These are phyloP conservation scores for Strombidium stylifer DNA, from an alignment of 73 alveolate species.

Conservation along the genomic window DNA sequence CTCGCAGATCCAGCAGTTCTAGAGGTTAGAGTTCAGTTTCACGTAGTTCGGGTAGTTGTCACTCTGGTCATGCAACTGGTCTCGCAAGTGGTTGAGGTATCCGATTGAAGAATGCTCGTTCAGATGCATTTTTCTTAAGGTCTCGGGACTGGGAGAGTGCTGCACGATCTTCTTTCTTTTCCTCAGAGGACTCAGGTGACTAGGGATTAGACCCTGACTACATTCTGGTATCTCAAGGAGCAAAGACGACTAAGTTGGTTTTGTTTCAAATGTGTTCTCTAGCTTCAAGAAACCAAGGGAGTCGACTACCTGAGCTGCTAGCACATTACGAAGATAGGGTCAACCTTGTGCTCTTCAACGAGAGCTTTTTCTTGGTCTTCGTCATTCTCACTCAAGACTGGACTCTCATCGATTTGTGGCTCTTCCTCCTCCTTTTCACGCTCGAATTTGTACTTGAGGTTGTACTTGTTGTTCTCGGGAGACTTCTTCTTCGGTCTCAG, in stretches of 20 bases:
- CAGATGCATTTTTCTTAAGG: not conserved
- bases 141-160: not conserved
- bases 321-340: too few relatives aligned
- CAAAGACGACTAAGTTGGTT: slow-evolving; percentile 4
- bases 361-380: too few relatives aligned
- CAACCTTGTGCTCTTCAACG: too few relatives aligned
- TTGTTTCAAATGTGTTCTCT: slow-evolving; percentile 14
- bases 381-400: too few relatives aligned
- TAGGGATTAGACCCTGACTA: too few relatives aligned
- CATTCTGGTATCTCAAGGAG: not conserved
- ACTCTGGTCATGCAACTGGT: not conserved
- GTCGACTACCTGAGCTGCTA: slow-evolving; percentile 23
- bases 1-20: slow-evolving; percentile 62
- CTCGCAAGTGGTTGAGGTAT: slow-evolving; percentile 5
- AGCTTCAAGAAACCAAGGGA: slow-evolving; percentile 62
- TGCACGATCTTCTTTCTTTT: not conserved
- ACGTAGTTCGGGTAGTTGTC: not conserved
- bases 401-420: too few relatives aligned
- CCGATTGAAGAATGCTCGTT: not conserved
- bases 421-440: too few relatives aligned
- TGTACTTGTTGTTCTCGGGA: not conserved
- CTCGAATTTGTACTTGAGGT: not conserved
- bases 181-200: too few relatives aligned
- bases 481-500: too few relatives aligned
- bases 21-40: slow-evolving; percentile 13